Evolutionary conservation across 148 eudicot species (phyloP).

Genomic region (Limonium bicolor): DNA sequence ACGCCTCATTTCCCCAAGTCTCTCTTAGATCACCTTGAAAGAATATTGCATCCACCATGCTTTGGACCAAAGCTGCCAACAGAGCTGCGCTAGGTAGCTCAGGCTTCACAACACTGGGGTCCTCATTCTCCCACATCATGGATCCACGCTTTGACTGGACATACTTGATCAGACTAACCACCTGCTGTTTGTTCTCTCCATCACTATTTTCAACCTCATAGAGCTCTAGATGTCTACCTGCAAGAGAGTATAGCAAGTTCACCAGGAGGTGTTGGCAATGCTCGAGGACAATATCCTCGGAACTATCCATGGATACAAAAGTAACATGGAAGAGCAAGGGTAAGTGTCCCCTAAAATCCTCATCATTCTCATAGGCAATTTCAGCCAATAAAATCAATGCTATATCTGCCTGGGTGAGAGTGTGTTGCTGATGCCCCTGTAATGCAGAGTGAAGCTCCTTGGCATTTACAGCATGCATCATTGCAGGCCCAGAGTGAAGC

Average conservation of each 20-base stretch:
- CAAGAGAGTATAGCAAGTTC: conserved; percentile 81
- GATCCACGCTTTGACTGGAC: conserved; percentile 96
- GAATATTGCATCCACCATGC: conserved; percentile 99
- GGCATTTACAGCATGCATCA: conserved; percentile 61
- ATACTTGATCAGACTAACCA: conserved; percentile 88
- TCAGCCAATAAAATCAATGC: conserved; percentile 93
- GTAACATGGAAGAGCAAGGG: conserved; percentile 94
- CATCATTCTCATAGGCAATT: conserved; percentile 97
- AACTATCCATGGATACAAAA: conserved; percentile 97
- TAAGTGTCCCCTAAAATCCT: conserved; percentile 90
- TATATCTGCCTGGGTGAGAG: conserved; percentile 92
- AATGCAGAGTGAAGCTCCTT: conserved; percentile 97
- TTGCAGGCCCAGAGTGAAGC: conserved; percentile 39
- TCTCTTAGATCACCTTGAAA: conserved; percentile 97
- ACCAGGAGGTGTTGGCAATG: conserved; percentile 98
- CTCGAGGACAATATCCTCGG: conserved; percentile 95
- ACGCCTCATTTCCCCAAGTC: conserved; percentile 94
- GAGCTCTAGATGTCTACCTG: conserved; percentile 94
- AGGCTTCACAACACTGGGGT: conserved; percentile 66
- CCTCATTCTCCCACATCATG: conserved; percentile 99
- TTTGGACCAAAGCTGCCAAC: conserved; percentile 90
- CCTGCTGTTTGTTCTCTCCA: conserved; percentile 97
- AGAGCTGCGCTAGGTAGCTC: conserved; percentile 97
- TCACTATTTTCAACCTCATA: conserved; percentile 90
- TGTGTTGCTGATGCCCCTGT: conserved; percentile 97